A percentile compares a stretch with the other conserved stretches of the same genome.
Evolutionary conservation across 176 grass and related monocot species (phyloP).

Genomic region (Paspalum vaginatum): DNA sequence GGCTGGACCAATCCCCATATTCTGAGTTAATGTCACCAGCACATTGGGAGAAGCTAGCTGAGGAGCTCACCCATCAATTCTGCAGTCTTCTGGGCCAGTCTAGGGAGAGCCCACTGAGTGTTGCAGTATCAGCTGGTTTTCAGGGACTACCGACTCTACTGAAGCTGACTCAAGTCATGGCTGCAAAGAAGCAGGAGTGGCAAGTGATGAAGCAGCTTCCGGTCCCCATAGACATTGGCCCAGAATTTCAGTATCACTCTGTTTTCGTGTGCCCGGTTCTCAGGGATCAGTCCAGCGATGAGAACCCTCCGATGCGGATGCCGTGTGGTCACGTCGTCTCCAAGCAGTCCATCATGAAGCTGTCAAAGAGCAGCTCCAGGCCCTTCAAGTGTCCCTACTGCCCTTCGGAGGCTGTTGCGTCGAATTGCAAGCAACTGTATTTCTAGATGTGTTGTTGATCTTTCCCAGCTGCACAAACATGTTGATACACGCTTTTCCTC

Average conservation of each 20-base stretch:
- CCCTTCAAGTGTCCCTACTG: conserved; percentile 95
- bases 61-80: conserved; percentile 78
- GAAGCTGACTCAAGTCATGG: conserved; percentile 75
- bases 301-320: conserved; percentile 97
- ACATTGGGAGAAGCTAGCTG: conserved; percentile 69
- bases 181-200: conserved; percentile 85
- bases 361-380: conserved; percentile 84
- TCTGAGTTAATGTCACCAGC: conserved; percentile 58
- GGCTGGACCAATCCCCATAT: conserved; percentile 84
- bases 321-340: conserved; percentile 87
- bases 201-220: conserved; percentile 91
- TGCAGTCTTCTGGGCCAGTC: conserved; percentile 75
- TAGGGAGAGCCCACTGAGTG: conserved; percentile 57
- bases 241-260: conserved; percentile 83
- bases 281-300: conserved; percentile 74
- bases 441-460: conserved; percentile 52
- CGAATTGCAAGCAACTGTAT: conserved; percentile 82
- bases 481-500: conserved; percentile 40
- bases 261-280: conserved; percentile 93
- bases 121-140: conserved; percentile 68
- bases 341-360: conserved; percentile 77
- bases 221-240: conserved; percentile 69
- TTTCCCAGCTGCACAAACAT: conserved; percentile 26
- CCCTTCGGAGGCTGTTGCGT: conserved; percentile 57
- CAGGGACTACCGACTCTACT: conserved; percentile 82